These are phyloP conservation scores for Metschnikowia peoriensis DNA, from an alignment of 805 yeast species.

Conservation along the genomic window DNA sequence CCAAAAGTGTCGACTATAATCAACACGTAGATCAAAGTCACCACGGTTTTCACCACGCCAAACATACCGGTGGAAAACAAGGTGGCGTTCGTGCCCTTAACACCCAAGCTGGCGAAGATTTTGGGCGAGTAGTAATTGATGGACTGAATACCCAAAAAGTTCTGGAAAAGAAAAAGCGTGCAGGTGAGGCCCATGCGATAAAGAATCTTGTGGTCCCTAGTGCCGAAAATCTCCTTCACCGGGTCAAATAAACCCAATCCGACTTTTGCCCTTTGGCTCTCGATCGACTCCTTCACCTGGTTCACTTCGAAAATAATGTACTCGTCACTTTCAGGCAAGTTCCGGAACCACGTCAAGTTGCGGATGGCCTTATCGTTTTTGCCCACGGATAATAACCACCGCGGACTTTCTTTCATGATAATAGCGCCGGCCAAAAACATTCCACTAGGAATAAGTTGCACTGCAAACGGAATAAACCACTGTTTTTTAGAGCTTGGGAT, in stretches of 20 bases:
- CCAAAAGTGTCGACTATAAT: slow-evolving; percentile 38
- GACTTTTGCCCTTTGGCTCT: slow-evolving; percentile 26
- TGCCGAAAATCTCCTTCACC: slow-evolving; percentile 27
- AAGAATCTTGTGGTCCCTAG: slow-evolving; percentile 25
- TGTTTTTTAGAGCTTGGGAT: slow-evolving; percentile 27
- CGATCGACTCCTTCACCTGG: slow-evolving; percentile 35
- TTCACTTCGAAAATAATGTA: slow-evolving; percentile 35
- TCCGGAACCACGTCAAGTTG: slow-evolving; percentile 35
- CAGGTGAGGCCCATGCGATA: slow-evolving; percentile 33
- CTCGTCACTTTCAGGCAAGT: slow-evolving; percentile 33
- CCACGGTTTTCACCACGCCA: slow-evolving; percentile 38
- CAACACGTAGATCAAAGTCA: slow-evolving; percentile 33
- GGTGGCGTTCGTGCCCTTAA: slow-evolving; percentile 36
- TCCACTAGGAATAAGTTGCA: slow-evolving; percentile 38
- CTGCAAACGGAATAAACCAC: slow-evolving; percentile 41
- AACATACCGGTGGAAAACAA: slow-evolving; percentile 41
- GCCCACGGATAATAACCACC: slow-evolving; percentile 36
- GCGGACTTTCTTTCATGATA: slow-evolving; percentile 34
- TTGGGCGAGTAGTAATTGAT: slow-evolving; percentile 40
- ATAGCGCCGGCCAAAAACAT: slow-evolving; percentile 32
- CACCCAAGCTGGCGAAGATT: slow-evolving; percentile 35
- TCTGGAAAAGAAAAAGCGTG: slow-evolving; percentile 34
- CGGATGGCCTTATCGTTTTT: slow-evolving; percentile 31
- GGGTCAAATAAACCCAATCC: slow-evolving; percentile 38
- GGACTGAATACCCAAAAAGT: slow-evolving; percentile 40